These are phyloP conservation scores for Pythium oligandrum DNA, from an alignment of 352 stramenopile genomes.

Conservation along the genomic window DNA sequence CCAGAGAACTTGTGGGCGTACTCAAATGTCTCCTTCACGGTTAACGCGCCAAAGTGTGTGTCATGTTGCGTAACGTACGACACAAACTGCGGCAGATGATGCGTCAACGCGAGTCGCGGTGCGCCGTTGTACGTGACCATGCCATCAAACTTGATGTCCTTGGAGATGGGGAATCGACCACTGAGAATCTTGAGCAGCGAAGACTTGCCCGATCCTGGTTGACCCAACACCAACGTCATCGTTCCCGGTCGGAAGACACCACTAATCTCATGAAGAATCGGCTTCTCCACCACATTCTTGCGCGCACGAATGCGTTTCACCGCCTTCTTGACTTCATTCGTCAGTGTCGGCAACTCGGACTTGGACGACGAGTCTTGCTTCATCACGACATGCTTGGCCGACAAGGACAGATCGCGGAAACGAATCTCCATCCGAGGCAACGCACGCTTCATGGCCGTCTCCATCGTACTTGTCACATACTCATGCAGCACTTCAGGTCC, in stretches of 20 bases:
- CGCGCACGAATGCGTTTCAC: slow-evolving; percentile 25
- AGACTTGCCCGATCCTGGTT: slow-evolving; percentile 31
- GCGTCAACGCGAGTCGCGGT: not conserved
- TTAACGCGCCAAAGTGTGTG: slow-evolving; percentile 24
- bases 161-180: slow-evolving; percentile 37
- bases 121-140: slow-evolving; percentile 47
- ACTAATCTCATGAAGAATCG: slow-evolving; percentile 45
- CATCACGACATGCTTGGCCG: not conserved
- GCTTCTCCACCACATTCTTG: slow-evolving; percentile 35
- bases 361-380: not conserved
- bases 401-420: slow-evolving; percentile 13
- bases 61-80: slow-evolving; percentile 27
- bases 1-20: slow-evolving; percentile 26
- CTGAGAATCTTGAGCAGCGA: slow-evolving; percentile 31
- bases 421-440: slow-evolving; percentile 47
- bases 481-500: slow-evolving; percentile 30
- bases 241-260: slow-evolving; percentile 33
- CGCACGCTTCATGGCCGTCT: slow-evolving; percentile 28
- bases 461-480: slow-evolving; percentile 24
- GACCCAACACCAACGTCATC: slow-evolving; percentile 31
- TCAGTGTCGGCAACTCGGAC: slow-evolving; percentile 35
- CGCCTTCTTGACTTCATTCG: slow-evolving; percentile 31
- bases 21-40: slow-evolving; percentile 28
- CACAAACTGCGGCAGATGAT: slow-evolving; percentile 15
- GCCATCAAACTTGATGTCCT: slow-evolving; percentile 29